Evolutionary conservation across 2,329 filamentous ascomycete species (phyloP), one percentile per base, ranked within the genome.

Genomic region (Helicocarpus griseus): DNA sequence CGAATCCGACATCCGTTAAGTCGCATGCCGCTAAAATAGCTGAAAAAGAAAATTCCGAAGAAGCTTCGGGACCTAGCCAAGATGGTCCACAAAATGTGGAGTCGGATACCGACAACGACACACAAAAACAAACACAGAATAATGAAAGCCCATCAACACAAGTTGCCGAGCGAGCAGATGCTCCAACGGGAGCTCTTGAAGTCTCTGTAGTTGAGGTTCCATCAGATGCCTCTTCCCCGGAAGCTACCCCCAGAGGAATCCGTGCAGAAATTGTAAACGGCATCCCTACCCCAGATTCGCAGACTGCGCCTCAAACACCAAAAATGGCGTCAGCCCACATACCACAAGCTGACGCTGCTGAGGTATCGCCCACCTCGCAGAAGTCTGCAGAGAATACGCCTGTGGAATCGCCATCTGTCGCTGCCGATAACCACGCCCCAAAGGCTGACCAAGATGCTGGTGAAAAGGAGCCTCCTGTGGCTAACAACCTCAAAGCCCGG

Each of bases 401-500:
- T 6, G 17, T 31, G 8, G 24, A n/a, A 38, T 36, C 21, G 14
- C 13, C 14, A 17, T 49, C 26, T 24, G 49, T 29, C 0, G 17
- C 19, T 35, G 7, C 24, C 13, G 24, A 38, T 31, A 40, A 36
- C 5, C 28, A 26, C 6, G 17, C 22, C 13, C n/a, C 33, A 22
- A 43, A 33, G 22, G 35, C 26, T 4, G 45, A 50, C 8, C 8
- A 65, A 53, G 49, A 54, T 40, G 53, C 57, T 38, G 56, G 54
- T 35, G 49, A 52, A 46, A 54, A 57, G 40, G 60, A 61, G 55
- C 19, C 58, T 29, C 4, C 31, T 26, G 56, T 58, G 19, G 40
- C 54, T 39, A 53, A 53, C 31, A 58, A 60, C 19, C 58, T 61
- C 43, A 68, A 67, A 48, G 62, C 65, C 35, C 66, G 63, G 54